Evolutionary conservation across 2,329 filamentous ascomycete genomes (phyloP).

Genomic region (Aspergillus sp.): DNA sequence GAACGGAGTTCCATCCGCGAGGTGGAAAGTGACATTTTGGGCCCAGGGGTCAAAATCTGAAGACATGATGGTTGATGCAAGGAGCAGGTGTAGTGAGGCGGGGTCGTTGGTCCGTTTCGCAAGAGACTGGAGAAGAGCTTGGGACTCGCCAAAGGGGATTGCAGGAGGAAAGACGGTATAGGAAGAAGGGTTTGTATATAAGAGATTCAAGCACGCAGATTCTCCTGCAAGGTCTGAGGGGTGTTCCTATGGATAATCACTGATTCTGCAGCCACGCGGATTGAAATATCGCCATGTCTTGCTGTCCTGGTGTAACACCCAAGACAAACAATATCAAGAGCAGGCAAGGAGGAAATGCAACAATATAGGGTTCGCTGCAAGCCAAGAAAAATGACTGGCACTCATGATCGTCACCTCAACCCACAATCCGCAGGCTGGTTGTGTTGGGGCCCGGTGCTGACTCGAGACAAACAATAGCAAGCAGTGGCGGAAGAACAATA

Average conservation of each 20-base stretch:
- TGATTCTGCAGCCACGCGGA: background rate
- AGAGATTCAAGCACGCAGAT: conserved; percentile 4
- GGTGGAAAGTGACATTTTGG: conserved; percentile 52
- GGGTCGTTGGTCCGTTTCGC: conserved; percentile 2
- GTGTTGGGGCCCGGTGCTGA: background rate
- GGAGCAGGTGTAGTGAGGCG: background rate
- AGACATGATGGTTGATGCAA: conserved; percentile 11
- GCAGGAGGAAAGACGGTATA: background rate
- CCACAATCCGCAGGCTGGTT: conserved; percentile 1
- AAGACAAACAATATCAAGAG: conserved; percentile 24
- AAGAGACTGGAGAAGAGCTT: background rate
- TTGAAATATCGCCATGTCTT: conserved; percentile 1
- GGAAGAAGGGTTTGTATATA: conserved; percentile 15
- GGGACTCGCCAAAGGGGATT: background rate
- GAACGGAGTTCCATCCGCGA: conserved; percentile 46
- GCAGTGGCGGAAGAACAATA: conserved; percentile 24
- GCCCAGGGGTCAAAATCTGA: conserved; percentile 51
- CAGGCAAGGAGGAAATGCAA: background rate
- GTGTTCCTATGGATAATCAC: background rate
- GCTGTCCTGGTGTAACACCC: conserved; percentile 15
- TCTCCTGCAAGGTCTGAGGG: background rate
- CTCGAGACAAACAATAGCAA: conserved; percentile 28
- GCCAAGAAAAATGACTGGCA: conserved; percentile 1
- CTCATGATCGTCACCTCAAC: conserved; percentile 1
- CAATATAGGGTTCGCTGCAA: background rate